Base-by-base conservation (phyloP, 495 filamentous ascomycete species). In the Annulohypoxylon stygium region DNA sequence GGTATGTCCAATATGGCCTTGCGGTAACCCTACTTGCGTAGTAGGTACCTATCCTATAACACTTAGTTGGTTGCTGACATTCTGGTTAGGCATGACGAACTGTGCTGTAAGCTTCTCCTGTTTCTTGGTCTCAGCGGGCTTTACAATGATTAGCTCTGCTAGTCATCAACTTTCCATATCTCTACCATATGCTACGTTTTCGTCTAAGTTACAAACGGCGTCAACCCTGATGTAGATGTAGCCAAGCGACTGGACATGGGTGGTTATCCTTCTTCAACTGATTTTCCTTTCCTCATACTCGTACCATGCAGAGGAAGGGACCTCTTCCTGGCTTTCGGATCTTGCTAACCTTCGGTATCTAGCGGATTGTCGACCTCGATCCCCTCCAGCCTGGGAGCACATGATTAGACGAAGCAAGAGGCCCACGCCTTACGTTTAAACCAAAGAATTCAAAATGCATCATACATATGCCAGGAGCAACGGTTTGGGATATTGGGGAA, bases 291-390 rank as follows among this genome's bases (percentile, higher is more conserved):
- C 12, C 20, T 9, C 30, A 16, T 12, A 30, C 30, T 30, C 30
- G 2, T 25, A 25, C 2, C 26, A 60, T 30, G 18, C 25, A 2
- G 18, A 60, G 11, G 16, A 43, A 6, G 4, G 20, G 20, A 23
- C 20, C 9, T 23, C 50, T 25, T 37, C 1, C 16, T 34, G 43
- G 16, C 14, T 43, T 71, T 26, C 23, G 23, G 23, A 30, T 20
- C 20, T 57, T 61, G 51, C 69, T 75, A 65, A 75, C 59, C 33
- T 8, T 0, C 7, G 18, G 16, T 10, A 25, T 61, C 18, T 26
- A 78, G 77, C 77, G 12, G 77, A 78, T 63, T 78, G 77, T 30
- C 71, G 75, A 41, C 77, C 77, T 45, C 69, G 72, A 26, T 75
- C 75, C 1, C 62, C 75, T 12, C 75, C 77, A 25, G 61, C 77